phyloP scores from a whole-genome alignment of 1,284 basidiomycete species.

The Ceratobasidium sp. region DNA sequence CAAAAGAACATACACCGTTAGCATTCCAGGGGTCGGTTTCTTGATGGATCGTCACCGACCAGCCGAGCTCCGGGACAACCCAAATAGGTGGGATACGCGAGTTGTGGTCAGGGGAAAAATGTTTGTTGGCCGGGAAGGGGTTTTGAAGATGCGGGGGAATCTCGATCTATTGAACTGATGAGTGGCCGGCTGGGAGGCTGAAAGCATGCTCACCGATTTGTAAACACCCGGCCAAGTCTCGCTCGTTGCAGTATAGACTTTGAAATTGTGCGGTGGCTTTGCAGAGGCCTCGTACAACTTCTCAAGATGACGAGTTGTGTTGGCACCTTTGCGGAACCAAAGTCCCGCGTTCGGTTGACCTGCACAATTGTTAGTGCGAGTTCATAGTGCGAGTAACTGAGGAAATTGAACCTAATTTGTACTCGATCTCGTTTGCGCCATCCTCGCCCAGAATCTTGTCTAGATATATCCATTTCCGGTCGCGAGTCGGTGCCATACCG shows the following conservation, averaged over 20 bases:
- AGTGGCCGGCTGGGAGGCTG: neutral
- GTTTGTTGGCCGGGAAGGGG: slow-evolving; percentile 69
- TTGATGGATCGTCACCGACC: slow-evolving; percentile 65
- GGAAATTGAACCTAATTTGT: neutral
- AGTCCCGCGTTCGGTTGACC: slow-evolving; percentile 88
- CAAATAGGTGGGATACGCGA: slow-evolving; percentile 86
- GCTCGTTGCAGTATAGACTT: slow-evolving; percentile 73
- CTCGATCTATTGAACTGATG: slow-evolving; percentile 54
- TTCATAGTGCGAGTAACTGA: slow-evolving; percentile 48
- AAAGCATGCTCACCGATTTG: slow-evolving; percentile 1
- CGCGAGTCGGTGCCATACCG: slow-evolving; percentile 88
- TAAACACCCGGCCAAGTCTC: slow-evolving; percentile 12
- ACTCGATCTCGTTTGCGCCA: slow-evolving; percentile 57
- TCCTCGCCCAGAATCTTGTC: slow-evolving; percentile 82
- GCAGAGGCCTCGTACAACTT: slow-evolving; percentile 61
- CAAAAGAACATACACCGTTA: slow-evolving; percentile 73
- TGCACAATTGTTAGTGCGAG: slow-evolving; percentile 43
- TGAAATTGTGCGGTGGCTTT: slow-evolving; percentile 66
- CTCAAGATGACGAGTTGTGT: slow-evolving; percentile 64
- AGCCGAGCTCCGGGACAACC: slow-evolving; percentile 79
- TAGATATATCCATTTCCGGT: slow-evolving; percentile 77
- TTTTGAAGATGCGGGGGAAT: slow-evolving; percentile 25
- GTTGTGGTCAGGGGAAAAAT: slow-evolving; percentile 68
- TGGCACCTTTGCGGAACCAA: slow-evolving; percentile 68
- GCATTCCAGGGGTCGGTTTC: slow-evolving; percentile 58